These are phyloP conservation scores for Tulasnella sp. DNA, from an alignment of 768 basidiomycete genomes.

Conservation along the genomic window DNA sequence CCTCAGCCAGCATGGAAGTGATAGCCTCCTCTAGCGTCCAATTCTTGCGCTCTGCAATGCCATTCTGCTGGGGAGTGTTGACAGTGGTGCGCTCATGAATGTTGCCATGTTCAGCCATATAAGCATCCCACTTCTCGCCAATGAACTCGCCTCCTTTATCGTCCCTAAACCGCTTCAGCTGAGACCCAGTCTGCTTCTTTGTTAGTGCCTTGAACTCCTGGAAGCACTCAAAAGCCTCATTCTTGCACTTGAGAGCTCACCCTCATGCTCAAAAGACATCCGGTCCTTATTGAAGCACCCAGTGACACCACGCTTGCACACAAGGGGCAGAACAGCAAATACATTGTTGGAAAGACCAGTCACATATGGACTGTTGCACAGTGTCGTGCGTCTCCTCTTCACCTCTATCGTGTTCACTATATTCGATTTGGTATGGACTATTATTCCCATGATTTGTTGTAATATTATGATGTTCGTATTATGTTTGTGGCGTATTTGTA, in stretches of 20 bases:
- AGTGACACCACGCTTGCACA: not conserved
- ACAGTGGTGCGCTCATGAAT: constrained; percentile 11
- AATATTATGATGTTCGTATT: too few relatives aligned
- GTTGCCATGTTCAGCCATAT: constrained; percentile 16
- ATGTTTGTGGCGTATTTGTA: too few relatives aligned
- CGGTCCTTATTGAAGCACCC: not conserved
- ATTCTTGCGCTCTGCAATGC: constrained; percentile 15
- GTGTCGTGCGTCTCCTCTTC: not conserved
- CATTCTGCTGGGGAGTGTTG: constrained; percentile 20
- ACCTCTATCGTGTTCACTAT: too few relatives aligned
- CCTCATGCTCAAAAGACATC: not conserved
- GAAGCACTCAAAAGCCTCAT: constrained; percentile 19
- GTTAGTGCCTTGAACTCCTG: constrained; percentile 5
- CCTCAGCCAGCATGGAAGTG: constrained; percentile 1
- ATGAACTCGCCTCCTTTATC: constrained; percentile 38
- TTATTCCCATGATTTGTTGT: too few relatives aligned
- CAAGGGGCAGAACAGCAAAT: not conserved
- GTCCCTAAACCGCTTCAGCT: constrained; percentile 28
- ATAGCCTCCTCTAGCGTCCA: not conserved
- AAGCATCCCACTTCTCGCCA: constrained; percentile 6
- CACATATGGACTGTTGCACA: too few relatives aligned
- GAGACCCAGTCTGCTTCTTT: constrained; percentile 21
- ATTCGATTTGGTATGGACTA: too few relatives aligned
- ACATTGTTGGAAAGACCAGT: not conserved
- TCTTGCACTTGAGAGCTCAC: constrained; percentile 4